Evolutionary conservation across 2,329 filamentous ascomycete species (phyloP).

Genomic region (Colletotrichum chrysophilum): DNA sequence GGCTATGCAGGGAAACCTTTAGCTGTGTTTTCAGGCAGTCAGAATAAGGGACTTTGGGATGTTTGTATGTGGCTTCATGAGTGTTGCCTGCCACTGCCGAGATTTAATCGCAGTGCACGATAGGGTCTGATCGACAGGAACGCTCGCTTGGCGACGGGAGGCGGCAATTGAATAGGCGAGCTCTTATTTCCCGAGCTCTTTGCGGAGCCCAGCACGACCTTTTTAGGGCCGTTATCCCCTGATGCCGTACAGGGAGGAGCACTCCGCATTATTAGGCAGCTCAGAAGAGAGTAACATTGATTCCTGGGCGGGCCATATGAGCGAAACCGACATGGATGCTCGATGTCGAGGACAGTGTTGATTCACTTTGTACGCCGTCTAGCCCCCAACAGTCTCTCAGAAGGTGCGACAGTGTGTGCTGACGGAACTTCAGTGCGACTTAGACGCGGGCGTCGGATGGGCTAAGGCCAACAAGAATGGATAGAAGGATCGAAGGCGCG

Average conservation of each 20-base stretch:
- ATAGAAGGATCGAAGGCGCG: not conserved
- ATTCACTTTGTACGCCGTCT: not conserved
- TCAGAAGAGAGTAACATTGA: not conserved
- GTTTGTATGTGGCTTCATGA: fast-evolving
- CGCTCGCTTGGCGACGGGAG: not conserved
- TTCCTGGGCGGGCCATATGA: not conserved
- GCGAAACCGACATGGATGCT: not conserved
- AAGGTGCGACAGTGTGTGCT: not conserved
- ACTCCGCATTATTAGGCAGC: not conserved
- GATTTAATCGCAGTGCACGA: not conserved
- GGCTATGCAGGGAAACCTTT: not conserved
- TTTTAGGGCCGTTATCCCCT: not conserved
- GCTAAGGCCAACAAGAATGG: not conserved
- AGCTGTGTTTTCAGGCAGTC: not conserved
- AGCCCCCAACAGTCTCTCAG: not conserved
- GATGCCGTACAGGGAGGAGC: not conserved
- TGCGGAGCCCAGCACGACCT: not conserved
- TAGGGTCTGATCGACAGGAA: not conserved
- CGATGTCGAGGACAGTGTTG: not conserved
- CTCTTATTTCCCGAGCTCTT: not conserved
- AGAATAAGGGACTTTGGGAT: not conserved
- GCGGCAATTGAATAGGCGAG: not conserved
- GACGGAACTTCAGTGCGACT: not conserved
- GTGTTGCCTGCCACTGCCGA: not conserved
- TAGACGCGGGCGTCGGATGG: not conserved